Base-by-base conservation (phyloP, 2,329 filamentous ascomycete genomes). In the Colletotrichum simmondsii region DNA sequence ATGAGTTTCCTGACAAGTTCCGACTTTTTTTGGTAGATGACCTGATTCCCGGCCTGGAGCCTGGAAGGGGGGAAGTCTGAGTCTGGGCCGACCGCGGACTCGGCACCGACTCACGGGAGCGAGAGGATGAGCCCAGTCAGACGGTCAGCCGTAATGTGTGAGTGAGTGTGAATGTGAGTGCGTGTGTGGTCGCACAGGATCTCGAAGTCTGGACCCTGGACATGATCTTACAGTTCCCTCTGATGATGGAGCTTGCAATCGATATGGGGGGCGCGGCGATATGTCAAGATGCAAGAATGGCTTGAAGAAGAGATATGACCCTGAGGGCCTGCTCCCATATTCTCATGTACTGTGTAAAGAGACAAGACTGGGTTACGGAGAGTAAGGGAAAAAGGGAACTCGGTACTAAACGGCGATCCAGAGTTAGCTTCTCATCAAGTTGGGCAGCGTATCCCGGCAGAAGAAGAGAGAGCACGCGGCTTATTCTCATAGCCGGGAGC, bases 251-350 rank as follows among this genome's bases (percentile, higher is more conserved):
- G 42, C 61, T 54, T 49, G 26, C 30, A 10, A 30, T 30, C 24
- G 22, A 32, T 35, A 59, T 32, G 53, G 26, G 64, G 30, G 30
- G 30, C n/a, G 32, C 30, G 22, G 37, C 35, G 19, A 54, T 26
- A 58, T 37, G 61, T 65, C 49, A 61, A 58, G 56, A 64, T 57
- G 60, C 60, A 62, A 56, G 56, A 58, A 28, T 24, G 59, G 22
- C 54, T 28, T 16, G 28, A 72, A 70, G 66, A 65, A 70, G 54
- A 30, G 58, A 65, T 57, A 65, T 61, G 26, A 35, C 66, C 66
- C 11, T 2, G 32, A 35, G 32, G 32, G 11, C 32, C 32, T 35
- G 1, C 32, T 35, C 11, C 4, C 32, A 12, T 11, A 12, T 35
- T 12, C 32, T 35, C 32, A 12, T 37, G 0, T 14, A 19, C 59